Conservation (phyloP, 1,284 basidiomycete species). For the Stereum hirsutum region DNA sequence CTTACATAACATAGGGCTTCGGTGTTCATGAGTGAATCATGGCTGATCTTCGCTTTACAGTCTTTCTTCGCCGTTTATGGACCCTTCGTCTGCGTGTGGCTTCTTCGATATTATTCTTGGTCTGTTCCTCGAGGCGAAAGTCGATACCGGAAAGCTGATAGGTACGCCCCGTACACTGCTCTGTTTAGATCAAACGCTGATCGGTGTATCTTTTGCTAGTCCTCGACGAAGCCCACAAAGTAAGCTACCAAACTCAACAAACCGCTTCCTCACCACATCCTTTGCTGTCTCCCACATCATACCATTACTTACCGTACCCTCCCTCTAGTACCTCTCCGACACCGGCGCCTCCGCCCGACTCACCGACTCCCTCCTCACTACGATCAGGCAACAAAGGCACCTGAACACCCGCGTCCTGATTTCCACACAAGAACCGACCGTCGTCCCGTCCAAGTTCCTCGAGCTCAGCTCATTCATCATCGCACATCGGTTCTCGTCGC, state of each 20-base stretch:
- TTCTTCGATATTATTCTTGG: constrained; percentile 58
- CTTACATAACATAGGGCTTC: no score
- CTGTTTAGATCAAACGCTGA: background rate
- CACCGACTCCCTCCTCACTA: constrained; percentile 20
- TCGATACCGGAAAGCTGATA: constrained; percentile 52
- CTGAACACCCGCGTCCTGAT: constrained; percentile 22
- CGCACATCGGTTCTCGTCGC: constrained; percentile 21
- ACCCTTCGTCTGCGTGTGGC: constrained; percentile 50
- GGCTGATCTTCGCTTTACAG: no score
- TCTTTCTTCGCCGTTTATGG: constrained; percentile 60
- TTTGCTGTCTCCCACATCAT: no score
- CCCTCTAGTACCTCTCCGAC: constrained; percentile 16
- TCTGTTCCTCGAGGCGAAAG: constrained; percentile 46
- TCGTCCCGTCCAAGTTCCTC: constrained; percentile 19
- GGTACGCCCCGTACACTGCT: no score
- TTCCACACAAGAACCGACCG: constrained; percentile 21
- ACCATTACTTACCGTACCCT: background rate
- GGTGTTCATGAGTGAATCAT: no score
- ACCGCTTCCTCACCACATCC: background rate
- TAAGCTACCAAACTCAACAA: constrained; percentile 15
- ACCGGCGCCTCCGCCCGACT: constrained; percentile 15
- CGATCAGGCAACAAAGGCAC: constrained; percentile 26
- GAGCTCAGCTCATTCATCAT: constrained; percentile 21
- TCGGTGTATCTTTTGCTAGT: no score
- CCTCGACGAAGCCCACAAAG: constrained; percentile 65